These are phyloP conservation scores for Petunia axillaris DNA, from an alignment of 257 asterid species.

Conservation along the genomic window DNA sequence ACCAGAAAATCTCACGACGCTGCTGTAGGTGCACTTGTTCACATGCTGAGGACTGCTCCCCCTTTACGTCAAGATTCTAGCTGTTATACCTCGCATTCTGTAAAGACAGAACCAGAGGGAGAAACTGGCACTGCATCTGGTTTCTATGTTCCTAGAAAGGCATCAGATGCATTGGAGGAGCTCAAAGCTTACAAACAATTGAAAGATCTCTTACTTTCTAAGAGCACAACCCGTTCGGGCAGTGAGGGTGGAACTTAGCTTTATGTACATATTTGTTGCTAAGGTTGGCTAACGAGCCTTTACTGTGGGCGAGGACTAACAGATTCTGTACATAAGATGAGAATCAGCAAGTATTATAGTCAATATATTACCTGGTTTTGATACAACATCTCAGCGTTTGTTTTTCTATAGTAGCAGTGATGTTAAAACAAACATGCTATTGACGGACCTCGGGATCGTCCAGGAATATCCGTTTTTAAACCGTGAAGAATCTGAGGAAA, in stretches of 20 bases:
- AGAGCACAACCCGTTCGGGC: constrained; percentile 47
- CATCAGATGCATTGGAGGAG: constrained; percentile 90
- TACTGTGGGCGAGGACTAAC: no score
- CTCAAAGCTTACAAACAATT: constrained; percentile 67
- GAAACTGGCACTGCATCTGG: constrained; percentile 58
- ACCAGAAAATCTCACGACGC: constrained; percentile 78
- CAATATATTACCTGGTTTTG: no score
- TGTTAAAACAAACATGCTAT: no score
- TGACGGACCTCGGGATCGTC: no score
- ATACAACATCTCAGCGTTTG: no score
- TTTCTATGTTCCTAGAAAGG: constrained; percentile 61
- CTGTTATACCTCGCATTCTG: constrained; percentile 43
- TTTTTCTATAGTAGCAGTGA: no score
- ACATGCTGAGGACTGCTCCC: constrained; percentile 88
- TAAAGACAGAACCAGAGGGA: constrained; percentile 44
- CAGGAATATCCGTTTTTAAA: no score
- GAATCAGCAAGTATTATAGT: no score
- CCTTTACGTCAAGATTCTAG: constrained; percentile 76
- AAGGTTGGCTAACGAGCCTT: background rate
- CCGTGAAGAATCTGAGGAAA: no score
- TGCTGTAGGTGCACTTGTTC: constrained; percentile 83
- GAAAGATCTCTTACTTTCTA: constrained; percentile 75
- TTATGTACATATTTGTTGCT: constrained; percentile 16
- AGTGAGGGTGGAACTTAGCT: constrained; percentile 31
- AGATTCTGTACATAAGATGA: no score